Evolutionary conservation across 352 stramenopile genomes (phyloP).

Genomic region (Blastocystis sp.): DNA sequence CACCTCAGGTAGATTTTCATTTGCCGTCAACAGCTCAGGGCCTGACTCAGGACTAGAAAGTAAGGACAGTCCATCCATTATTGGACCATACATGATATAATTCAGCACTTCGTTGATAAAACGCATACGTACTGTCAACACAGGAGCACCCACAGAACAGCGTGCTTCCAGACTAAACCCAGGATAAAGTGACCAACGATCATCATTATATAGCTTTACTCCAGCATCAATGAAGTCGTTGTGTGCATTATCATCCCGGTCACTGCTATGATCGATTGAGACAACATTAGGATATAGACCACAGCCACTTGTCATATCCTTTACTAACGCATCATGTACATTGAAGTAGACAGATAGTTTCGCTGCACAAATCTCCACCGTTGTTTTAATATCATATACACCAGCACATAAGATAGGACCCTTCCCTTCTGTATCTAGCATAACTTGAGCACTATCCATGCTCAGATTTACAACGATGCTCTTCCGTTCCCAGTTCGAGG

Average conservation of each 20-base stretch:
- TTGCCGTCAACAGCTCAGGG: neutral
- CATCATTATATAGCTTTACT: constrained; percentile 31
- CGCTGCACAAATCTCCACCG: constrained; percentile 35
- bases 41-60: neutral
- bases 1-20: neutral
- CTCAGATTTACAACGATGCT: constrained; percentile 2
- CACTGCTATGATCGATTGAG: neutral
- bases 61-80: constrained; percentile 28
- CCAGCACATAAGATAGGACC: constrained; percentile 10
- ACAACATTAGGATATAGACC: constrained; percentile 29
- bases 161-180: constrained; percentile 15
- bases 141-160: constrained; percentile 22
- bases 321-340: constrained; percentile 10
- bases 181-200: constrained; percentile 31
- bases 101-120: constrained; percentile 54
- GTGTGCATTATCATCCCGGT: neutral
- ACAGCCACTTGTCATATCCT: neutral
- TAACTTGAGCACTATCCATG: neutral
- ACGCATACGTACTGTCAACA: constrained; percentile 49
- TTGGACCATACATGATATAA: constrained; percentile 30
- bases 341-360: constrained; percentile 3
- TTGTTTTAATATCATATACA: neutral
- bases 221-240: constrained; percentile 35
- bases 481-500: constrained; percentile 26
- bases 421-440: constrained; percentile 15